phyloP scores from a whole-genome alignment of 2,329 filamentous ascomycete genomes.

The Sporothrix schenckii region DNA sequence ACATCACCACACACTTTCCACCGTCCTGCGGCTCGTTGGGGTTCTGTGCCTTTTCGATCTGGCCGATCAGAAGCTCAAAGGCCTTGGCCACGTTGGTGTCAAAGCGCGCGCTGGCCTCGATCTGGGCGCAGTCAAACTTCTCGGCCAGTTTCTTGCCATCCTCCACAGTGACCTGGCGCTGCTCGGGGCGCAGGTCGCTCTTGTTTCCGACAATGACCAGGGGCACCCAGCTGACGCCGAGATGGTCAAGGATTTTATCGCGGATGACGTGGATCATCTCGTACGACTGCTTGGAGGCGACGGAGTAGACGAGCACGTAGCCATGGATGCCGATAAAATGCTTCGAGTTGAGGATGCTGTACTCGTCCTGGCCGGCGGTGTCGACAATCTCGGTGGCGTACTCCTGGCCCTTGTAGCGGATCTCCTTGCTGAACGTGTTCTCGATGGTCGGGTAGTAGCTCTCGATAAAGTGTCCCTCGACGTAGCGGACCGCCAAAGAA shows the following conservation, averaged over 20 bases:
- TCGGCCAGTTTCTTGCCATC: conserved; percentile 83
- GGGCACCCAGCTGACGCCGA: conserved; percentile 91
- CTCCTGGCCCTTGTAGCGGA: conserved; percentile 89
- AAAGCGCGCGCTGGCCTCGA: conserved; percentile 90
- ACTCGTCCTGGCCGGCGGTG: conserved; percentile 98
- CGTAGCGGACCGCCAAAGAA: conserved; percentile 93
- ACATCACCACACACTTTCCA: conserved; percentile 87
- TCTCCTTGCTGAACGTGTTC: conserved; percentile 96
- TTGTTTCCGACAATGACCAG: conserved; percentile 97
- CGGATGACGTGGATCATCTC: conserved; percentile 97
- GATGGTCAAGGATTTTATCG: conserved; percentile 94
- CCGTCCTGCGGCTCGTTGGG: conserved; percentile 79
- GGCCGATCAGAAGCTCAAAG: conserved; percentile 90
- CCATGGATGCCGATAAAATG: conserved; percentile 99
- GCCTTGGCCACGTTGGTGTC: conserved; percentile 91
- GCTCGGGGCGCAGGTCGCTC: conserved; percentile 87
- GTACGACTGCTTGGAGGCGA: conserved; percentile 88
- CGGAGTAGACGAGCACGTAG: conserved; percentile 98
- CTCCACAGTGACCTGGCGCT: conserved; percentile 84
- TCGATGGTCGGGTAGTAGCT: conserved; percentile 99
- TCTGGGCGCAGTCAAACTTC: conserved; percentile 90
- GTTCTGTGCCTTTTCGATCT: conserved; percentile 94
- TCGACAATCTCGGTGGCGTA: conserved; percentile 97
- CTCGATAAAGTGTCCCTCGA: conserved; percentile 97
- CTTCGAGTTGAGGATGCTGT: conserved; percentile 97